Conservation (phyloP, 306 rosid genomes). For the Acacia crassicarpa region DNA sequence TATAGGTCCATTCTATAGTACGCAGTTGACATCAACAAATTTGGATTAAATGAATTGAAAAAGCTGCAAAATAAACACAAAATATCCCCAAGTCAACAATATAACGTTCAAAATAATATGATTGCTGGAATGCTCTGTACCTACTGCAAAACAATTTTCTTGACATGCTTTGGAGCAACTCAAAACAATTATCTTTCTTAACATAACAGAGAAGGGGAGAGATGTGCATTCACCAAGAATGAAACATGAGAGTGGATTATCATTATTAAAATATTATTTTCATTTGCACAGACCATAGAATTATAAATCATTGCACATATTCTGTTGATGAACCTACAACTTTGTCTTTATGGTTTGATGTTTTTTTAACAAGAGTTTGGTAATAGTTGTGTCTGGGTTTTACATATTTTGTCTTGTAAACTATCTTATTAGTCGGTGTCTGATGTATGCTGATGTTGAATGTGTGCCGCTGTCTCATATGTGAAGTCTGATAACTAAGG, state of each 20-base stretch:
- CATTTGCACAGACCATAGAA: background rate
- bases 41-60: slow-evolving; percentile 81
- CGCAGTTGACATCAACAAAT: slow-evolving; percentile 87
- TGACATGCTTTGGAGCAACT: background rate
- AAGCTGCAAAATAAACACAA: slow-evolving; percentile 62
- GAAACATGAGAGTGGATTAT: slow-evolving; percentile 6
- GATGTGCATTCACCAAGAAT: slow-evolving; percentile 1
- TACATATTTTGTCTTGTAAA: background rate
- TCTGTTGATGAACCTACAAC: background rate
- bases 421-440: background rate
- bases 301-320: background rate
- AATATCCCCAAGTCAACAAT: slow-evolving; percentile 23
- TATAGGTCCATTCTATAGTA: slow-evolving; percentile 82
- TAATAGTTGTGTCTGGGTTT: background rate
- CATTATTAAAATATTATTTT: background rate
- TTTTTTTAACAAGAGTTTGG: background rate
- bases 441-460: background rate
- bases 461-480: too few species aligned
- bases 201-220: background rate
- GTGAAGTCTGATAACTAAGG: too few species aligned
- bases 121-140: slow-evolving; percentile 7
- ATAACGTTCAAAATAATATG: slow-evolving; percentile 19
- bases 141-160: slow-evolving; percentile 16
- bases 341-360: background rate
- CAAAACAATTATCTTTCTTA: slow-evolving; percentile 12